Evolutionary conservation across 805 yeast species (phyloP), one percentile per base, ranked within the genome.

Genomic region (Kockiozyma suomiensis): DNA sequence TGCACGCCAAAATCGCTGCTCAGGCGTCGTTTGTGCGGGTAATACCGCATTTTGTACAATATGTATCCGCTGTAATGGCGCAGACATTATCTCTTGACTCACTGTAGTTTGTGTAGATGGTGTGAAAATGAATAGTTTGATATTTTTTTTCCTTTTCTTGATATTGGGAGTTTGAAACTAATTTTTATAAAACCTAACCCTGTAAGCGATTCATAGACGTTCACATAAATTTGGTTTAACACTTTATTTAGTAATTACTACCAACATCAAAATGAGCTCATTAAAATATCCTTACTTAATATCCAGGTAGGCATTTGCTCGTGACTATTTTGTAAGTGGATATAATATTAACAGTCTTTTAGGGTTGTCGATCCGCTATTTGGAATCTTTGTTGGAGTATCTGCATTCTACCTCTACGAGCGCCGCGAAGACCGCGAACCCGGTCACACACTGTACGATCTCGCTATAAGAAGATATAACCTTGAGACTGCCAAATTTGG

Each of bases 1-100:
- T 5, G 90, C 88, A 68, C 96, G 80, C 98, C 98, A 94, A 76
- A 88, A 93, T 67, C 96, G 81, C 70, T 91, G 96, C 67, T 93
- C 98, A 0, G 97, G 93, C 0, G 97, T 90, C 1, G 92, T 86
- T 69, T 85, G 87, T 10, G 88, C 85, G 2, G 97, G 96, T 52
- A 90, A 80, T 0, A 88, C 85, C 1, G 97, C 88, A 62, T 83
- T 85, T 71, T 89, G 81, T 32, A 81, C 82, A 30, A 84, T 85
- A 28, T 81, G 78, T 7, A 90, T 81, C 72, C 90, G 81, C 63
- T 84, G 86, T 70, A 82, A 79, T 19, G 80, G 77, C 4, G 96
- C 82, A 0, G 97, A 88, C 97, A 91, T 91, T 43, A 13, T n/a
- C 28, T 2, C 4, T n/a, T 15, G 3, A 10, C 23, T 17, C 35